Evolutionary conservation across 495 filamentous ascomycete species (phyloP), one percentile per base, ranked within the genome.

Genomic region (Neurospora cerealis): DNA sequence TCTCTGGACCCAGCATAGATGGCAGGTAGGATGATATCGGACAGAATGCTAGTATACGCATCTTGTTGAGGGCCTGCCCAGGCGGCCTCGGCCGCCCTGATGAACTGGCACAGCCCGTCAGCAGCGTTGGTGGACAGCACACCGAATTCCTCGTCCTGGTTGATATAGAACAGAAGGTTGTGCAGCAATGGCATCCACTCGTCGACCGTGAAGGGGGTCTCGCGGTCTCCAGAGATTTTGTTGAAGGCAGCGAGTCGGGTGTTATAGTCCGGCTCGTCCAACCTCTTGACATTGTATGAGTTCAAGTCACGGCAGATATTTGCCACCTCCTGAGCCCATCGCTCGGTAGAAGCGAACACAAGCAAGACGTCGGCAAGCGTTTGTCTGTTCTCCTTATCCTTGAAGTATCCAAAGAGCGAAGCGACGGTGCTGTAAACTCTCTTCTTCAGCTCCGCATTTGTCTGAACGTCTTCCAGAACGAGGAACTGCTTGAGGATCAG

Each of bases 111-210:
- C 54, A 99, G 79, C 3, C 89, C 87, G 75, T 93, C 91, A 0
- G 93, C 91, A 13, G 96, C 93, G 78, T 93, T 97, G 19, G 84
- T 82, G 5, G 93, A 90, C 73, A 97, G 82, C 38, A 97, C 93
- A 48, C 92, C 91, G 71, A 96, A 87, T 77, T 99, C 96, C 70
- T 98, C 94, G 54, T 91, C 90, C 77, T 96, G 91, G 77, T 89
- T 91, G 76, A 97, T 90, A 78, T 91, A 95, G 82, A 89, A 98
- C 3, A 97, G 85, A 87, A 97, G 90, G 78, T 98, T 98, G 82
- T 91, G 91, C 3, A 98, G 79, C 39, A 98, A 83, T n/a, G 96
- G 95, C 73, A 88, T 87, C 96, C 96, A 99, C 77, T 97, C 92
- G 74, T 88, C 89, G n/a, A 90, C 80, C 4, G 86, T 91, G 42